A percentile compares a stretch with the other conserved stretches of the same genome.
phyloP scores from a whole-genome alignment of 2,329 filamentous ascomycete genomes.

The Apiospora aurea region DNA sequence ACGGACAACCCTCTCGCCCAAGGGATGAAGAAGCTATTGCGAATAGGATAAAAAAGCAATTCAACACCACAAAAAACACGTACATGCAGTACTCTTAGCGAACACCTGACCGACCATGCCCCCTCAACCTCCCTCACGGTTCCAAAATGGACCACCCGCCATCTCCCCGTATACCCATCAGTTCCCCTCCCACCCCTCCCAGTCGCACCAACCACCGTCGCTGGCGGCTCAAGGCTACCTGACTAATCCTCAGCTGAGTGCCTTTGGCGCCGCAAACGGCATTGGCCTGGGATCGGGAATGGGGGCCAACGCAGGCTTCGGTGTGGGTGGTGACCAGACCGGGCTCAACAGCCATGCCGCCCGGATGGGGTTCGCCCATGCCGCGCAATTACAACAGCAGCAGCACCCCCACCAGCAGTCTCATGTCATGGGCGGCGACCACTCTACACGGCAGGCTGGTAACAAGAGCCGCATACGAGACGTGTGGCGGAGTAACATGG shows the following conservation, averaged over 20 bases:
- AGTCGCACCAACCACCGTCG: constrained; percentile 60
- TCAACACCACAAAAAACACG: constrained; percentile 29
- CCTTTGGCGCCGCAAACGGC: constrained; percentile 65
- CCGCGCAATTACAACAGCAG: constrained; percentile 62
- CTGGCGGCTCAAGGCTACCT: constrained; percentile 75
- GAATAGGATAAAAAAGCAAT: constrained; percentile 23
- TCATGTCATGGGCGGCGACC: constrained; percentile 44
- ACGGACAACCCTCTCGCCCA: constrained; percentile 24
- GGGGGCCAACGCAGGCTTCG: constrained; percentile 56
- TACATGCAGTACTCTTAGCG: constrained; percentile 25
- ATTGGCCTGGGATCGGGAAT: constrained; percentile 66
- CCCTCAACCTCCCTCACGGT: constrained; percentile 53
- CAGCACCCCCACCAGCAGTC: constrained; percentile 60
- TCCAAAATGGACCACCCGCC: constrained; percentile 50
- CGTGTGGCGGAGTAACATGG: constrained; percentile 92
- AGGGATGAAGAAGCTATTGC: constrained; percentile 25
- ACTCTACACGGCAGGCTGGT: constrained; percentile 48
- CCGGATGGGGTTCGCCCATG: constrained; percentile 85
- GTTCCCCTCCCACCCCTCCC: constrained; percentile 62
- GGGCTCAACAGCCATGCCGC: constrained; percentile 87
- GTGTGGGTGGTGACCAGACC: constrained; percentile 64
- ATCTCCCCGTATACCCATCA: constrained; percentile 58
- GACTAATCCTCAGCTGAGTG: constrained; percentile 71
- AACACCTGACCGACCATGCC: constrained; percentile 38
- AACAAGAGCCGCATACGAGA: constrained; percentile 87